Conservation (phyloP, 1,139 yeast genomes). For the Debaryomyces robertsiae region DNA sequence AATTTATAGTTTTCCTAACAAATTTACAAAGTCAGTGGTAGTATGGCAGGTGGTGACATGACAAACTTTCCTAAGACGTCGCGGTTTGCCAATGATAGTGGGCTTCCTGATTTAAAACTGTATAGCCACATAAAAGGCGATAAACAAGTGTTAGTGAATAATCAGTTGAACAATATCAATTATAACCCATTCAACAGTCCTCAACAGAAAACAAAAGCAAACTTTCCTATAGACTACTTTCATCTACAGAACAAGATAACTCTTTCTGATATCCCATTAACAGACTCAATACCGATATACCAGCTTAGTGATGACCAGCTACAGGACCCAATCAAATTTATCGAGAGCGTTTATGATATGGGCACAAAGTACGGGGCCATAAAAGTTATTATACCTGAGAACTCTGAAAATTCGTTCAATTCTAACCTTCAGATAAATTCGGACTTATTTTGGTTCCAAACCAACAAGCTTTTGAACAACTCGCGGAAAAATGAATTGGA, state of each 20-base stretch:
- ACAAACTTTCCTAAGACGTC: slow-evolving; percentile 37
- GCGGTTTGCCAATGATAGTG: slow-evolving; percentile 33
- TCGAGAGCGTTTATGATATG: slow-evolving; percentile 45
- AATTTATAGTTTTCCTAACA: neutral
- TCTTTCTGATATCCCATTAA: slow-evolving; percentile 15
- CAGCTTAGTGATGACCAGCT: slow-evolving; percentile 47
- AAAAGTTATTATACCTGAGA: slow-evolving; percentile 59
- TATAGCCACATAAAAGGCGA: slow-evolving; percentile 24
- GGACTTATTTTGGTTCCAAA: slow-evolving; percentile 58
- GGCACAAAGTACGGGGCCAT: slow-evolving; percentile 72
- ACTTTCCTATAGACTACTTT: slow-evolving; percentile 38
- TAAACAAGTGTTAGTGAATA: slow-evolving; percentile 27
- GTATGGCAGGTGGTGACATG: slow-evolving; percentile 19
- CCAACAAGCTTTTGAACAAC: slow-evolving; percentile 41
- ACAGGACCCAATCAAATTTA: slow-evolving; percentile 52
- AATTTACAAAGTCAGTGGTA: slow-evolving; percentile 2
- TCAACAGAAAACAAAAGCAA: slow-evolving; percentile 44
- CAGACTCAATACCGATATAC: slow-evolving; percentile 49
- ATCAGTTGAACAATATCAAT: slow-evolving; percentile 35
- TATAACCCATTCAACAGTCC: slow-evolving; percentile 47
- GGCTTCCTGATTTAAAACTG: slow-evolving; percentile 33
- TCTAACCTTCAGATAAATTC: slow-evolving; percentile 29
- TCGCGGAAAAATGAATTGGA: slow-evolving; percentile 33
- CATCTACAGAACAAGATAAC: slow-evolving; percentile 37
- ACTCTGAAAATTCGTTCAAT: slow-evolving; percentile 45